Evolutionary conservation across 2,329 filamentous ascomycete genomes (phyloP), one percentile per base, ranked within the genome.

Genomic region (Sporothrix humicola): DNA sequence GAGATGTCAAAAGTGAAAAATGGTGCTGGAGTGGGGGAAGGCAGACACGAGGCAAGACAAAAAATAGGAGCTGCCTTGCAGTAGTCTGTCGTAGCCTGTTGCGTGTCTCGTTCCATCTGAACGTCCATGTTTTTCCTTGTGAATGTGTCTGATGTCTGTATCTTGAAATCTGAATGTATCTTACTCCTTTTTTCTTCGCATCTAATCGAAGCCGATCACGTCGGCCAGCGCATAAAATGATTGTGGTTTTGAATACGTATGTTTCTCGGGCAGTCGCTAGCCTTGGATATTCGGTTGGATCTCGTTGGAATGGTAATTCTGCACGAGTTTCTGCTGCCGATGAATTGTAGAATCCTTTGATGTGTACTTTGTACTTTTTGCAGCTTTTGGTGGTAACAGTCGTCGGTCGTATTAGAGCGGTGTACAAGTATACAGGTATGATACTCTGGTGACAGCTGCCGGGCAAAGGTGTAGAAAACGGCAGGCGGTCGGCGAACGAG

Each of bases 101-200:
- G 52, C 59, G 52, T 54, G 31, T 54, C 44, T 71, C 44, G 23
- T 71, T 59, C 20, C 20, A 20, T 59, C 31, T 37, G 31, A 37
- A 37, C 31, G 31, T 37, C 31, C 31, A 37, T 37, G 17, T 31
- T 46, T 58, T 58, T 63, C 23, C 23, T 13, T 63, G 58, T 17
- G 31, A 37, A 37, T 37, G 31, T 37, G 31, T 56, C 23, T n/a
- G 10, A 31, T 17, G 52, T n/a, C 23, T 26, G 31, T 6, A 37
- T 65, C 2, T 23, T 3, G 3, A 3, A 26, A 65, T 48, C 59
- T 46, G 20, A 3, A 7, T 23, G n/a, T 26, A 48, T 66, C 61
- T 52, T 26, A n/a, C 48, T 20, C 74, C 74, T 61, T 70, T 69
- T 75, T 76, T 69, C 70, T 72, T 48, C 72, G 73, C 75, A 76